Evolutionary conservation across 2,329 filamentous ascomycete species (phyloP).

Genomic region (Hypoxylon sp.): DNA sequence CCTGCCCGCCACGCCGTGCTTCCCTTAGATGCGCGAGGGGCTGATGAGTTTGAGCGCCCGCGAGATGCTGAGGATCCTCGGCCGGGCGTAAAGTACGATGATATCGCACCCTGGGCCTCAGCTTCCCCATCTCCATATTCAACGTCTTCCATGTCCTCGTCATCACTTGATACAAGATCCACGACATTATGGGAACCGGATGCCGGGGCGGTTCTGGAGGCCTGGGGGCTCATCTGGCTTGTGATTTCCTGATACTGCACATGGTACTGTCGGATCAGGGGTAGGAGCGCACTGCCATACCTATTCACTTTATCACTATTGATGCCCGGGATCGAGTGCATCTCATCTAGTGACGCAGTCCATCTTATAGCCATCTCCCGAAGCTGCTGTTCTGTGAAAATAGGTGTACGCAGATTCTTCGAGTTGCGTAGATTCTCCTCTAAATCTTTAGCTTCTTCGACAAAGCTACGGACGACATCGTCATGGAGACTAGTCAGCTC

Average conservation of each 20-base stretch:
- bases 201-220: conserved; percentile 21
- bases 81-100: conserved; percentile 63
- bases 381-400: conserved; percentile 79
- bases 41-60: conserved; percentile 44
- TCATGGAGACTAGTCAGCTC: conserved; percentile 72
- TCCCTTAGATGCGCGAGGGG: conserved; percentile 40
- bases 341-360: conserved; percentile 72
- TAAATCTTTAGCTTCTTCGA: conserved; percentile 71
- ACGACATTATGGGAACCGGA: conserved; percentile 62
- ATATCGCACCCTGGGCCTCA: conserved; percentile 56
- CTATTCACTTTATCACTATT: conserved; percentile 72
- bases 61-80: conserved; percentile 42
- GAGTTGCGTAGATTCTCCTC: conserved; percentile 74
- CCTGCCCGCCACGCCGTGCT: conserved; percentile 43
- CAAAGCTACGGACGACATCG: conserved; percentile 75
- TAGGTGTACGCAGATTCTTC: conserved; percentile 68
- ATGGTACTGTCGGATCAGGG: conserved; percentile 67
- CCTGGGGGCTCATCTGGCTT: conserved; percentile 49
- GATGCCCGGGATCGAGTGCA: conserved; percentile 76
- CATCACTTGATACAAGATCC: conserved; percentile 64
- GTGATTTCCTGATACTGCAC: conserved; percentile 67
- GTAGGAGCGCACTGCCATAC: conserved; percentile 74
- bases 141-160: conserved; percentile 50
- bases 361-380: conserved; percentile 81
- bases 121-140: conserved; percentile 44